A percentile compares a stretch with the other conserved stretches of the same genome.
Evolutionary conservation across 768 basidiomycete genomes (phyloP).

Genomic region (Kwoniella mangroviensis): DNA sequence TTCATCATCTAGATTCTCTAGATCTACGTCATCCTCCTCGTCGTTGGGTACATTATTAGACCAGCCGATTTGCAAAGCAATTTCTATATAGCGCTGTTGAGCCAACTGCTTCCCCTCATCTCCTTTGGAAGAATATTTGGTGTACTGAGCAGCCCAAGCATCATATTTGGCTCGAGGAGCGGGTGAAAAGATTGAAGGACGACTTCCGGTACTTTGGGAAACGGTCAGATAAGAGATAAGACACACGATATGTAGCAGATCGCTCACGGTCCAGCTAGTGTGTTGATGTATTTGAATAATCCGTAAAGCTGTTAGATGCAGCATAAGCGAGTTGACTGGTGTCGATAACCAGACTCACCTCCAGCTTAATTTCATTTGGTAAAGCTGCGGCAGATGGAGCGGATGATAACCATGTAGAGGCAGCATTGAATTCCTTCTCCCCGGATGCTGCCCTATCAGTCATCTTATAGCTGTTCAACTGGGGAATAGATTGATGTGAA

Average conservation of each 20-base stretch:
- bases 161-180: slow-evolving; percentile 52
- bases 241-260: neutral
- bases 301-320: slow-evolving; percentile 48
- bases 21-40: slow-evolving; percentile 32
- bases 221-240: neutral
- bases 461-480: neutral
- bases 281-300: slow-evolving; percentile 45
- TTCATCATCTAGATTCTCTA: slow-evolving; percentile 29
- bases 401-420: slow-evolving; percentile 45
- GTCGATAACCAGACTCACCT: slow-evolving; percentile 31
- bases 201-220: slow-evolving; percentile 35
- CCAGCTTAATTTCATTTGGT: slow-evolving; percentile 51
- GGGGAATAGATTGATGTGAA: too few relatives aligned
- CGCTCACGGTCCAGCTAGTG: slow-evolving; percentile 44
- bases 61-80: slow-evolving; percentile 50
- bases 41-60: slow-evolving; percentile 9
- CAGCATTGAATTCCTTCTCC: slow-evolving; percentile 39
- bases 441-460: neutral
- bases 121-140: slow-evolving; percentile 17
- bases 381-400: slow-evolving; percentile 49
- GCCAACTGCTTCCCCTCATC: slow-evolving; percentile 22
- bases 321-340: neutral
- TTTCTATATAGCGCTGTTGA: slow-evolving; percentile 44
- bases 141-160: slow-evolving; percentile 43
- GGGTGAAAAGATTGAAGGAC: slow-evolving; percentile 51